Conservation (phyloP, 2,329 filamentous ascomycete genomes). For the Trichoderma citrinoviride region DNA sequence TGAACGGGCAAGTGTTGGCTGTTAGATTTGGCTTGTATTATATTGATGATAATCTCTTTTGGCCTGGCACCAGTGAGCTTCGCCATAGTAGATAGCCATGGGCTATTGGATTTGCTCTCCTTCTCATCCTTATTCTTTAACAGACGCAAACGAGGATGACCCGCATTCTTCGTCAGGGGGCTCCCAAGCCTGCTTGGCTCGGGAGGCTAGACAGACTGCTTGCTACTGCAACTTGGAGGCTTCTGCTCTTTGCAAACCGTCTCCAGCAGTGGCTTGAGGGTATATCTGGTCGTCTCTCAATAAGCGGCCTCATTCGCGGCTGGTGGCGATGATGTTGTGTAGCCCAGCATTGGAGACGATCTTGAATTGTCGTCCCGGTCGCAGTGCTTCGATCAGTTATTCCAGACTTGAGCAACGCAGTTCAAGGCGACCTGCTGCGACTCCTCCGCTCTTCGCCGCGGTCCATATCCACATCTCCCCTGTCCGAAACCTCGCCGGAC, state of each 20-base stretch:
- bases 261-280: background rate
- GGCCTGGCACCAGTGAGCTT: background rate
- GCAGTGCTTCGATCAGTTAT: background rate
- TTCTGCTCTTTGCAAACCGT: background rate
- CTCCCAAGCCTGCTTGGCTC: background rate
- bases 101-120: background rate
- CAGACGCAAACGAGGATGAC: background rate
- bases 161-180: too few species aligned
- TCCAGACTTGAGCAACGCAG: conserved; percentile 22
- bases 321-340: background rate
- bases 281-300: background rate
- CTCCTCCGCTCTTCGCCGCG: conserved; percentile 30
- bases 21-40: conserved; percentile 5
- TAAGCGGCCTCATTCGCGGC: background rate
- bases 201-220: too few species aligned
- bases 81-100: background rate
- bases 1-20: background rate
- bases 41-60: background rate
- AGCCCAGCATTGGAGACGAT: background rate
- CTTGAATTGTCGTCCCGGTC: background rate
- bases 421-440: conserved; percentile 33
- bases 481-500: conserved; percentile 40
- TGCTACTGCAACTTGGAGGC: background rate
- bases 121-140: background rate
- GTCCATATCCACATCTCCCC: conserved; percentile 42